A percentile compares a stretch with the other conserved stretches of the same genome.
Conservation (phyloP, 108 stramenopile genomes). For the Stephanodiscus minutulus region DNA sequence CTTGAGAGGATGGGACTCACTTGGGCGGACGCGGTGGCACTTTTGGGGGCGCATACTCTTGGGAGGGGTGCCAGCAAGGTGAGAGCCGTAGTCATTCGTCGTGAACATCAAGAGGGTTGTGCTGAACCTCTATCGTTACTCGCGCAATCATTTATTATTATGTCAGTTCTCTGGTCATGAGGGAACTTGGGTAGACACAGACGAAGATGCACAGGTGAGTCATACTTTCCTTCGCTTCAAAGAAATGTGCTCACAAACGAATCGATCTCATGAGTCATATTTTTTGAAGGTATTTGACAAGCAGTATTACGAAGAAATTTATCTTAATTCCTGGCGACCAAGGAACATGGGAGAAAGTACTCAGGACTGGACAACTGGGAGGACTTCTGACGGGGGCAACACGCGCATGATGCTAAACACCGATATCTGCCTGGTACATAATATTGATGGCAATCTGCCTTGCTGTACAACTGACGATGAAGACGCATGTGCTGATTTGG, state of each 20-base stretch:
- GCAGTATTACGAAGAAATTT: slow-evolving; percentile 43
- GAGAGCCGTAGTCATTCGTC: neutral
- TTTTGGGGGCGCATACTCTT: slow-evolving; percentile 49
- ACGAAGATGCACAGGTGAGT: slow-evolving; percentile 19
- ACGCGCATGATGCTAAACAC: slow-evolving; percentile 46
- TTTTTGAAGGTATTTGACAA: slow-evolving; percentile 26
- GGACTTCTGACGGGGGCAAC: slow-evolving; percentile 10
- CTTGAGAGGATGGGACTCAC: slow-evolving; percentile 44
- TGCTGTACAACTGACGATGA: slow-evolving; percentile 32
- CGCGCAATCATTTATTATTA: neutral
- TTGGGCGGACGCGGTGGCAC: slow-evolving; percentile 49
- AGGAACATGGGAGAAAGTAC: slow-evolving; percentile 24
- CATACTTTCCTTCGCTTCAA: neutral
- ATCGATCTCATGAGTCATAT: neutral
- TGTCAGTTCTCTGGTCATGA: slow-evolving; percentile 37
- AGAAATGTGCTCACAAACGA: neutral
- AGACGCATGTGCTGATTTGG: slow-evolving; percentile 12
- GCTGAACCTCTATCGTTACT: neutral
- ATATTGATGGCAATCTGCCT: slow-evolving; percentile 31
- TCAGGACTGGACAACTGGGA: slow-evolving; percentile 43
- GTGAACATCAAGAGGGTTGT: neutral
- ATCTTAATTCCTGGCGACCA: slow-evolving; percentile 35
- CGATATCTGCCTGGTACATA: slow-evolving; percentile 41
- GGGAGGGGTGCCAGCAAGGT: slow-evolving; percentile 27
- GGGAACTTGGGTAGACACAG: slow-evolving; percentile 38